Evolutionary conservation across 106 monocot genomes (phyloP).

Genomic region (Cymbidium sinense): DNA sequence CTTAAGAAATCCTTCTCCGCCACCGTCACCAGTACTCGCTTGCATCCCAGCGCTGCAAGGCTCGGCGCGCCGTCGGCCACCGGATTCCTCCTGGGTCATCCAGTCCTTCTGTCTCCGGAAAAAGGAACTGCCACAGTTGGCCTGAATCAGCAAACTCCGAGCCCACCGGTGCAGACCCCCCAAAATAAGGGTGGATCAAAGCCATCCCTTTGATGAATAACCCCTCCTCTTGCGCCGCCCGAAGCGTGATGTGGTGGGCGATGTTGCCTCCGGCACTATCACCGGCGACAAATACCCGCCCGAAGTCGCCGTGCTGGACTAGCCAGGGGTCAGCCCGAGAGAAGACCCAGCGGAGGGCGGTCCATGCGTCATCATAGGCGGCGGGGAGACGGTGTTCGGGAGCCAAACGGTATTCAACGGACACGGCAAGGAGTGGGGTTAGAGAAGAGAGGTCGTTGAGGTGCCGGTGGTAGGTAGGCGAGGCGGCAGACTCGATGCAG

Average conservation of each 20-base stretch:
- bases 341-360: no score
- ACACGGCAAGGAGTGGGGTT: slow-evolving; percentile 27
- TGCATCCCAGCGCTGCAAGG: slow-evolving; percentile 14
- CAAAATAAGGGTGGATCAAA: slow-evolving; percentile 11
- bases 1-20: slow-evolving; percentile 6
- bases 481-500: slow-evolving; percentile 34
- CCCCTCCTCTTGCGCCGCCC: slow-evolving; percentile 9
- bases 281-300: slow-evolving; percentile 41
- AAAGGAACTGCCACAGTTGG: slow-evolving; percentile 27
- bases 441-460: slow-evolving; percentile 31
- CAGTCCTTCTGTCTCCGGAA: slow-evolving; percentile 8
- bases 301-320: slow-evolving; percentile 28
- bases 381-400: slow-evolving; percentile 29
- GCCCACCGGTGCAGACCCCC: slow-evolving; percentile 31
- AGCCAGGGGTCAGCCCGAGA: slow-evolving; percentile 55
- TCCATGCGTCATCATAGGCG: no score
- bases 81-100: slow-evolving; percentile 38
- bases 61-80: slow-evolving; percentile 9
- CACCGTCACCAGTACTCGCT: slow-evolving; percentile 6
- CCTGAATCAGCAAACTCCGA: slow-evolving; percentile 20
- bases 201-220: slow-evolving; percentile 6
- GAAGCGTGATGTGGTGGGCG: slow-evolving; percentile 28
- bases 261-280: slow-evolving; percentile 51
- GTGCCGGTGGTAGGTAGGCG: slow-evolving; percentile 31
- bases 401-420: slow-evolving; percentile 27